phyloP scores from a whole-genome alignment of 78 protist species.

The Salpingoeca rosetta region DNA sequence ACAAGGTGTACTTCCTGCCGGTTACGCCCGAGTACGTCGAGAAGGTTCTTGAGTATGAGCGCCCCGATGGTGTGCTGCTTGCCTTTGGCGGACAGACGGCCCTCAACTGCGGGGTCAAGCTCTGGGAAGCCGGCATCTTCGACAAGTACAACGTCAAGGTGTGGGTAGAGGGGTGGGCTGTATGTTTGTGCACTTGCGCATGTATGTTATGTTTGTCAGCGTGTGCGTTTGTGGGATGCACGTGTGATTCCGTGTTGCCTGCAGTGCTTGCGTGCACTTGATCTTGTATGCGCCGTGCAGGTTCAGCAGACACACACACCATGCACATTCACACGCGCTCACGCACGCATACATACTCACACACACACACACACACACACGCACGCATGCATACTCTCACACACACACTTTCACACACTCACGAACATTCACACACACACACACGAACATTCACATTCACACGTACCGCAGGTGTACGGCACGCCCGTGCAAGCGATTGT shows the following conservation, averaged over 20 bases:
- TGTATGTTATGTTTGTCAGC: not conserved
- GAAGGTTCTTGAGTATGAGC: constrained; percentile 75
- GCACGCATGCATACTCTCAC: not conserved
- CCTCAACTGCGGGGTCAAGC: constrained; percentile 85
- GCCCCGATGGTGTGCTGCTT: constrained; percentile 87
- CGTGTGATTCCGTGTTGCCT: no score
- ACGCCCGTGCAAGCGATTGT: constrained; percentile 75
- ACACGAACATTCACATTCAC: no score
- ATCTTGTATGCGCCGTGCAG: constrained; percentile 18
- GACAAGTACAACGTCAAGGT: not conserved
- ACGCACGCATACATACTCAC: no score
- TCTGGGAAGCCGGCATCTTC: constrained; percentile 42
- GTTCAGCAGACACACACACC: no score
- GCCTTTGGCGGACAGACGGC: constrained; percentile 97
- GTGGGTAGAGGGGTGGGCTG: not conserved
- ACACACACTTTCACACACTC: no score
- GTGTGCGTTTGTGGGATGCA: no score
- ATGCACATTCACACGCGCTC: no score
- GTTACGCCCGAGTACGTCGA: constrained; percentile 76
- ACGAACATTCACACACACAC: no score
- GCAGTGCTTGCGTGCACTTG: no score
- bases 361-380: no score
- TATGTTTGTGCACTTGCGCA: no score
- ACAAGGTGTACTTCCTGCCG: constrained; percentile 85
- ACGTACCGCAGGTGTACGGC: constrained; percentile 88